A percentile compares a stretch with the other conserved stretches of the same genome.
Conservation (phyloP, 371 early-diverging fungal species). For the Mucor mucedo region DNA sequence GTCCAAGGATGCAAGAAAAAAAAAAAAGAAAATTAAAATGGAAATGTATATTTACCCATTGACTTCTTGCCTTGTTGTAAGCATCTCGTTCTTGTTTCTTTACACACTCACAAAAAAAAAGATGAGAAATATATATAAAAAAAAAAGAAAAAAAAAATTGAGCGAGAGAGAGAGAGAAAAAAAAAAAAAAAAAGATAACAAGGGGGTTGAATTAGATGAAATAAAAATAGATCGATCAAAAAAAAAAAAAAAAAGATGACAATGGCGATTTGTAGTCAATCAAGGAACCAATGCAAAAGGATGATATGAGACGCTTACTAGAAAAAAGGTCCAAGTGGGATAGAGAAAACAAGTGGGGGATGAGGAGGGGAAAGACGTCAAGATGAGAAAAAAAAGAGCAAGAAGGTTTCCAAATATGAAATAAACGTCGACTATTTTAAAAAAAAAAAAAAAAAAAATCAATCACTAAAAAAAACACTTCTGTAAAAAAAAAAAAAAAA, state of each 20-base stretch:
- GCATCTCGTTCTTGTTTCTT: not conserved
- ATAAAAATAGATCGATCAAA: slow-evolving; percentile 4
- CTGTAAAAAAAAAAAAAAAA: too few species aligned
- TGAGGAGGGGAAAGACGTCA: too few species aligned
- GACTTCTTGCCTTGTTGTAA: slow-evolving; percentile 5
- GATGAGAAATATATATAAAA: not conserved
- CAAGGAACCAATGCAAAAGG: not conserved
- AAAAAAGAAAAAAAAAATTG: not conserved
- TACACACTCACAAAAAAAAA: not conserved
- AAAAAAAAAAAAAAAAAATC: too few species aligned
- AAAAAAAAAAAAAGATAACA: slow-evolving; percentile 7
- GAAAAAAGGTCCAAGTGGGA: too few species aligned
- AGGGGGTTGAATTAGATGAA: slow-evolving; percentile 10
- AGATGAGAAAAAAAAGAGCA: too few species aligned
- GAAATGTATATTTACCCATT: slow-evolving; percentile 3
- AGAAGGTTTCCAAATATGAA: too few species aligned
- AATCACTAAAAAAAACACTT: too few species aligned
- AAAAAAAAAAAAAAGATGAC: not conserved
- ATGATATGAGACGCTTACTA: too few species aligned
- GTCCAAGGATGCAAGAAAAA: too few species aligned
- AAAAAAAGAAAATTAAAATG: not conserved
- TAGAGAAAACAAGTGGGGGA: too few species aligned
- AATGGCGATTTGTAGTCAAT: slow-evolving; percentile 3
- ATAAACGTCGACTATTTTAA: too few species aligned
- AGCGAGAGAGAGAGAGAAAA: not conserved